Evolutionary conservation across 1,284 basidiomycete species (phyloP).

Genomic region (Microbotryum intermedium): DNA sequence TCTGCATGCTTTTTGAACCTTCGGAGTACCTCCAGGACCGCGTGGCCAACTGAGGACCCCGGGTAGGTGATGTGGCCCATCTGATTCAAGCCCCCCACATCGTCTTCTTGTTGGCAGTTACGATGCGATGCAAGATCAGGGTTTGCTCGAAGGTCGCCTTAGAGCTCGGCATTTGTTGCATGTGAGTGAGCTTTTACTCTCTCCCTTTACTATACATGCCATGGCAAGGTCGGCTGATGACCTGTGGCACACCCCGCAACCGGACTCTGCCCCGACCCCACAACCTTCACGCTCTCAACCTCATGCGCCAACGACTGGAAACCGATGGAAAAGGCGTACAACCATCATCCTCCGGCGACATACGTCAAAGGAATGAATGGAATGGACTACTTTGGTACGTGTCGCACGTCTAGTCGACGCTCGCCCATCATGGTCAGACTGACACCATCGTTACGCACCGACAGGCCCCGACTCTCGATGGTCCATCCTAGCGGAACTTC

Average conservation of each 20-base stretch:
- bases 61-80: too few species aligned
- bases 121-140: conserved; percentile 5
- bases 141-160: conserved; percentile 1
- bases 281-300: too few species aligned
- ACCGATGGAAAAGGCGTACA: background rate
- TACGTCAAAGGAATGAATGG: background rate
- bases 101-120: too few species aligned
- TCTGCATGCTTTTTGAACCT: background rate
- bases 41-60: too few species aligned
- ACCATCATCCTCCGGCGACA: background rate
- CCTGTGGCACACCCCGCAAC: too few species aligned
- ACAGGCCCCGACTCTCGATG: too few species aligned
- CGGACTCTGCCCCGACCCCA: too few species aligned
- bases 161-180: conserved; percentile 1
- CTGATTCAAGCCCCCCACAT: too few species aligned
- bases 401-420: background rate
- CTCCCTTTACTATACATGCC: too few species aligned
- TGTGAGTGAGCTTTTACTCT: background rate
- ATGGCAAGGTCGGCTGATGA: too few species aligned
- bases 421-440: too few species aligned
- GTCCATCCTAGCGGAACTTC: background rate
- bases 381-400: too few species aligned
- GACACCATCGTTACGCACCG: background rate
- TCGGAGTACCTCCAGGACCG: background rate
- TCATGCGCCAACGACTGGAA: background rate